Conservation (phyloP, 768 basidiomycete genomes). For the Leccinum sublutescens region DNA sequence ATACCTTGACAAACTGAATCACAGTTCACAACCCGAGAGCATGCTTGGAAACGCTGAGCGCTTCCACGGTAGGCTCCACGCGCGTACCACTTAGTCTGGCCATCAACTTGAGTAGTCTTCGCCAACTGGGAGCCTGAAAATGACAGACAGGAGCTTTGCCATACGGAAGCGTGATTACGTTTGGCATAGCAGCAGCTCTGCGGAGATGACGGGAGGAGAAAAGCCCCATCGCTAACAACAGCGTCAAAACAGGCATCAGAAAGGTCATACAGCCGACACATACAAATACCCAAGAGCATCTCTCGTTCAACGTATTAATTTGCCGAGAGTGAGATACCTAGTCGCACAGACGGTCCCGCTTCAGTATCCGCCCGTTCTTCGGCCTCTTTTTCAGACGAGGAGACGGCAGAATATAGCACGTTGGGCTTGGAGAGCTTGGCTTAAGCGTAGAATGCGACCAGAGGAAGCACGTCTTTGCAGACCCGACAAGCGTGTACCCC, state of each 20-base stretch:
- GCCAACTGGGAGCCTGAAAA: conserved; percentile 73
- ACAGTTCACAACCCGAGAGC: conserved; percentile 68
- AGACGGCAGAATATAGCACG: conserved; percentile 80
- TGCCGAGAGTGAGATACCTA: conserved; percentile 19
- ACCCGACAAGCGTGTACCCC: too few species aligned
- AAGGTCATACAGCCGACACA: conserved; percentile 33
- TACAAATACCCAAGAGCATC: conserved; percentile 60
- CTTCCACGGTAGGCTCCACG: conserved; percentile 69
- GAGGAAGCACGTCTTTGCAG: too few species aligned
- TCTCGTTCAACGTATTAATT: conserved; percentile 56
- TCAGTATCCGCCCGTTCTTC: conserved; percentile 19
- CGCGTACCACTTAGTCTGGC: conserved; percentile 68
- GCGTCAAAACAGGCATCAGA: conserved; percentile 7
- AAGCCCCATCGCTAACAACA: conserved; percentile 63
- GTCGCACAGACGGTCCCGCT: conserved; percentile 14
- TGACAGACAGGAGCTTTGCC: conserved; percentile 67
- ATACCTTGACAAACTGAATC: conserved; percentile 75
- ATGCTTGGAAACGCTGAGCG: conserved; percentile 53
- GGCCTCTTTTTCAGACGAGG: conserved; percentile 29
- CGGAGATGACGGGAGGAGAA: conserved; percentile 51
- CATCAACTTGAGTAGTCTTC: conserved; percentile 69
- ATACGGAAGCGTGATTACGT: conserved; percentile 69
- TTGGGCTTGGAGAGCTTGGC: conserved; percentile 55
- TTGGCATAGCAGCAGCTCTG: conserved; percentile 55
- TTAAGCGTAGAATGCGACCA: conserved; percentile 49